phyloP scores from a whole-genome alignment of 805 yeast genomes.

The Wickerhamiella siamensis region DNA sequence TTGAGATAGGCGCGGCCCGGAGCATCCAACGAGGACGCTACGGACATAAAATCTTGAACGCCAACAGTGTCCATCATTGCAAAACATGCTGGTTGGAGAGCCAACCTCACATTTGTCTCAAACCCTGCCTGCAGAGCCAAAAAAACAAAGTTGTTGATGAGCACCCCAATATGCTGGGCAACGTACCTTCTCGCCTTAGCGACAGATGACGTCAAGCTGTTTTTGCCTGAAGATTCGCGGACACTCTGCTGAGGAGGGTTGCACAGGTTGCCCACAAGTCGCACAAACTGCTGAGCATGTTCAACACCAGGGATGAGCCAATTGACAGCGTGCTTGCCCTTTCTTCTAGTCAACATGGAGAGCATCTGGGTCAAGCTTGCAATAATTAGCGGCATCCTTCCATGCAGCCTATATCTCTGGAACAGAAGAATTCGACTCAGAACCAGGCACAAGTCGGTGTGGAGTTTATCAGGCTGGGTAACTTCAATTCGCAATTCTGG shows the following conservation, averaged over 20 bases:
- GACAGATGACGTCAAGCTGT: slow-evolving; percentile 39
- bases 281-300: slow-evolving; percentile 27
- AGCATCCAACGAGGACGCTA: slow-evolving; percentile 51
- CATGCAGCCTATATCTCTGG: slow-evolving; percentile 55
- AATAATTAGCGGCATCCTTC: slow-evolving; percentile 57
- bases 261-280: slow-evolving; percentile 55
- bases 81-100: slow-evolving; percentile 42
- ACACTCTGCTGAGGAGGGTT: slow-evolving; percentile 41
- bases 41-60: slow-evolving; percentile 44
- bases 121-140: slow-evolving; percentile 39
- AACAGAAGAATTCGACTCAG: slow-evolving; percentile 47
- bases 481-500: slow-evolving; percentile 10
- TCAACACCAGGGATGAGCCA: slow-evolving; percentile 5
- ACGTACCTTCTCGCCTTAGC: slow-evolving; percentile 36
- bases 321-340: not conserved
- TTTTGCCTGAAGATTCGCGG: slow-evolving; percentile 21
- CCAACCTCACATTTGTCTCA: slow-evolving; percentile 32
- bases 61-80: slow-evolving; percentile 58
- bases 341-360: slow-evolving; percentile 26
- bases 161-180: slow-evolving; percentile 11
- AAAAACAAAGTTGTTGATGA: slow-evolving; percentile 51
- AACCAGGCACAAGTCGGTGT: slow-evolving; percentile 31
- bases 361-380: slow-evolving; percentile 37
- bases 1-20: slow-evolving; percentile 57
- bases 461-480: slow-evolving; percentile 23